phyloP scores from a whole-genome alignment of 768 basidiomycete genomes.

The Lactifluus piperatus region DNA sequence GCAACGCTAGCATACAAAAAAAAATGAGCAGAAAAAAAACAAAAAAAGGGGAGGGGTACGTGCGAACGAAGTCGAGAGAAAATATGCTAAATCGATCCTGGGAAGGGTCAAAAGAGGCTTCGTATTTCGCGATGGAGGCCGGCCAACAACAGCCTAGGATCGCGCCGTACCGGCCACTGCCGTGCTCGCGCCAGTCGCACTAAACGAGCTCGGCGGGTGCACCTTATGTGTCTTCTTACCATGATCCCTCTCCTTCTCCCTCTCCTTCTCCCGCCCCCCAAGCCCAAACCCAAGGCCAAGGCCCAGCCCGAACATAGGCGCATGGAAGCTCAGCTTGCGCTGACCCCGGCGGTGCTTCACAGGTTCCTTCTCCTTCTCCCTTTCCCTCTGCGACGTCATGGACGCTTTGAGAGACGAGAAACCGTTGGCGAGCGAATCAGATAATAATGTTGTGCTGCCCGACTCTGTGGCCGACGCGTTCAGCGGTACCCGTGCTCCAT shows the following conservation, averaged over 20 bases:
- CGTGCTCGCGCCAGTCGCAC: neutral
- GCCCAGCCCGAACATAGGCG: slow-evolving; percentile 48
- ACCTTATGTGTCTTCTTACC: neutral
- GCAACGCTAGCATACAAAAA: neutral
- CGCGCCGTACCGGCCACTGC: neutral
- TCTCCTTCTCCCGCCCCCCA: neutral
- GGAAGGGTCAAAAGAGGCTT: neutral
- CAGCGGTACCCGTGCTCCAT: neutral
- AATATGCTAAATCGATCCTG: too few species aligned
- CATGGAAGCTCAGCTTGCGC: slow-evolving; percentile 60
- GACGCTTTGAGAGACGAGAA: neutral
- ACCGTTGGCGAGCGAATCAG: neutral
- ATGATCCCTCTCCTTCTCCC: neutral
- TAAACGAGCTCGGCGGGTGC: neutral
- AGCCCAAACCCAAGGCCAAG: slow-evolving; percentile 11
- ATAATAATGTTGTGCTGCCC: neutral
- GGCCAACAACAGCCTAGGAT: neutral
- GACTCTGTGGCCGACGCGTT: neutral
- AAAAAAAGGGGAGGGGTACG: neutral
- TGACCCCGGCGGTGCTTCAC: slow-evolving; percentile 24
- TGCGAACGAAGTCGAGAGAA: neutral
- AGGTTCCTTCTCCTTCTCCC: slow-evolving; percentile 29
- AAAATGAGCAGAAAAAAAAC: neutral
- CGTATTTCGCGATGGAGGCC: neutral
- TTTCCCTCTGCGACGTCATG: slow-evolving; percentile 9